phyloP scores from a whole-genome alignment of 441 rosid species.

The Jatropha podagrica region DNA sequence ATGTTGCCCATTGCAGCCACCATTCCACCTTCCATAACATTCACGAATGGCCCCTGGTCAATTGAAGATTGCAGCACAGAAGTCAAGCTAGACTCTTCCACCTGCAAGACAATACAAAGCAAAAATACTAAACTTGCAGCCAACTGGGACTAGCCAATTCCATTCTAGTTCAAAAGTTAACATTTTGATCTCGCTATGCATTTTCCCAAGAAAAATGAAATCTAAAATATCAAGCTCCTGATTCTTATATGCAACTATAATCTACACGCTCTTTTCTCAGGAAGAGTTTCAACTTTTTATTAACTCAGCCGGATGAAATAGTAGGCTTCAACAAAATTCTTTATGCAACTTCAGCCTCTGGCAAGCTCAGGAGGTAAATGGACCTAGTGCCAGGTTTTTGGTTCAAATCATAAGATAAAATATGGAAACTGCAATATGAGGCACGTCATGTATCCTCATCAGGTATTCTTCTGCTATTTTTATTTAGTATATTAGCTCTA shows the following conservation, averaged over 20 bases:
- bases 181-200: background rate
- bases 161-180: background rate
- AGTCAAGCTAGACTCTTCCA: slow-evolving; percentile 29
- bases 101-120: slow-evolving; percentile 29
- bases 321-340: background rate
- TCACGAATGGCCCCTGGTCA: slow-evolving; percentile 60
- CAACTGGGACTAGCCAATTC: background rate
- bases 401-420: background rate
- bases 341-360: background rate
- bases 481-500: background rate
- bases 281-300: background rate
- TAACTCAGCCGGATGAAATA: background rate
- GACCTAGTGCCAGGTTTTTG: background rate
- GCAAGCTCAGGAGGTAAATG: background rate
- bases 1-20: slow-evolving; percentile 46
- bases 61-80: slow-evolving; percentile 39
- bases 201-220: background rate
- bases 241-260: background rate
- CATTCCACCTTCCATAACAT: slow-evolving; percentile 57
- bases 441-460: background rate
- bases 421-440: background rate
- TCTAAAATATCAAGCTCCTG: background rate
- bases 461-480: background rate
- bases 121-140: background rate
- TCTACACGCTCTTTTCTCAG: background rate